Percentiles rank a stretch among this genome's conserved stretches.
Conservation (phyloP, 2,329 filamentous ascomycete genomes). For the Hypoxylon sp. region DNA sequence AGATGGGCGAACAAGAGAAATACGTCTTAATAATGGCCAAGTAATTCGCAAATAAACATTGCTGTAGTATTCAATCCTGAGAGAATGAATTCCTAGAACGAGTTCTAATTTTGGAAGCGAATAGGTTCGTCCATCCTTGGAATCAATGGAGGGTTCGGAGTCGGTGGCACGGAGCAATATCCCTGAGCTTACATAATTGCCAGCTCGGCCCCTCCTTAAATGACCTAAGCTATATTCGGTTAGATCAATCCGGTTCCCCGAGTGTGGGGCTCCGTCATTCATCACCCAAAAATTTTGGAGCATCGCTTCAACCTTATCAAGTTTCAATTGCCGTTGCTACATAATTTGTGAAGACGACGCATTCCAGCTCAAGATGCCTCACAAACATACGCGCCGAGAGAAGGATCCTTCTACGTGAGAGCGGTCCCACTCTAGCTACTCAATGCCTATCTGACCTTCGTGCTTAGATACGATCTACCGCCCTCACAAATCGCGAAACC, state of each 20-base stretch:
- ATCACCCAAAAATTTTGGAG: conserved; percentile 23
- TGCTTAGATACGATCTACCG: conserved; percentile 63
- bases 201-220: background rate
- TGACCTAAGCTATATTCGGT: background rate
- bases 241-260: background rate
- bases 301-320: conserved; percentile 5
- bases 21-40: background rate
- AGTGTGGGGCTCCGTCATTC: conserved; percentile 19
- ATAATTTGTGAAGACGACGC: background rate
- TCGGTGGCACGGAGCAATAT: background rate
- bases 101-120: background rate
- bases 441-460: conserved; percentile 21
- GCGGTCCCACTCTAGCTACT: conserved; percentile 35
- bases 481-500: conserved; percentile 63
- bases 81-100: background rate
- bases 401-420: conserved; percentile 67
- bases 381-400: conserved; percentile 82
- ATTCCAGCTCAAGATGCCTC: conserved; percentile 72
- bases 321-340: background rate
- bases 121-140: background rate
- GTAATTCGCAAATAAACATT: background rate
- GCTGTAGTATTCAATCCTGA: background rate
- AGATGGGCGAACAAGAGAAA: background rate
- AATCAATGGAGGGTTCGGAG: conserved; percentile 7
- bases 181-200: conserved; percentile 14